Base-by-base conservation (phyloP, 2,329 filamentous ascomycete genomes). In the Dactylellina drechsleri region DNA sequence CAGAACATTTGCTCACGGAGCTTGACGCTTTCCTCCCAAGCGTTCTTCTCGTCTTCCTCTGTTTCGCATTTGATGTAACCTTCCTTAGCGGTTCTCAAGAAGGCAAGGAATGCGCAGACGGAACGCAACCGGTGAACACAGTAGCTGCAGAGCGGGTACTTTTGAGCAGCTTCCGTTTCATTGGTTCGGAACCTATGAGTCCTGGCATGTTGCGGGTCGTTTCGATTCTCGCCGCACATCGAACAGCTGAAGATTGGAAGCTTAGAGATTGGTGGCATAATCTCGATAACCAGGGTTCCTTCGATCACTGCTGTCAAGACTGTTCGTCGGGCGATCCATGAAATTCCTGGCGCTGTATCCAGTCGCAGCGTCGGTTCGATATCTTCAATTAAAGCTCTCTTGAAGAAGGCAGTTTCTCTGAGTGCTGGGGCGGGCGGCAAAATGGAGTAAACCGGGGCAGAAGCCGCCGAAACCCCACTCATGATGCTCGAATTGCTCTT, bases 1-100 rank as follows among this genome's bases (percentile, higher is more conserved):
- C 95, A 99, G 81, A 99, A 99, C 91, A 99, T 97, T 78, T 94
- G 90, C 81, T 99, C 95, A 59, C 95, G 87, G 56, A 98, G 83
- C 31, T 91, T 88, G 10, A 97, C 91, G 68, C 92, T 92, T 83
- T 99, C 95, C 81, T 98, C 94, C 95, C 95, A 99, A 0, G 93
- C 92, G 28, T 89, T 88, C 80, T 91, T 92, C 82, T 96, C 92
- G 40, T 93, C 91, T 58, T 95, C 92, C 45, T 91, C 88, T 67
- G 91, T 91, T 54, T 93, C 91, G 12, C 91, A 90, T 59, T 92
- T 89, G 89, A 95, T 95, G 79, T 97, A 91, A 1, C 95, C 95
- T 79, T 97, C 94, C 78, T 94, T 92, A 70, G 98, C 87, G 83
- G 98, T 92, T 53, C 94, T 87, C 66, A 99, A 82, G 80, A 98